Evolutionary conservation across 2,329 filamentous ascomycete genomes (phyloP), one percentile per base, ranked within the genome.

Genomic region (Trichoderma harzianum): DNA sequence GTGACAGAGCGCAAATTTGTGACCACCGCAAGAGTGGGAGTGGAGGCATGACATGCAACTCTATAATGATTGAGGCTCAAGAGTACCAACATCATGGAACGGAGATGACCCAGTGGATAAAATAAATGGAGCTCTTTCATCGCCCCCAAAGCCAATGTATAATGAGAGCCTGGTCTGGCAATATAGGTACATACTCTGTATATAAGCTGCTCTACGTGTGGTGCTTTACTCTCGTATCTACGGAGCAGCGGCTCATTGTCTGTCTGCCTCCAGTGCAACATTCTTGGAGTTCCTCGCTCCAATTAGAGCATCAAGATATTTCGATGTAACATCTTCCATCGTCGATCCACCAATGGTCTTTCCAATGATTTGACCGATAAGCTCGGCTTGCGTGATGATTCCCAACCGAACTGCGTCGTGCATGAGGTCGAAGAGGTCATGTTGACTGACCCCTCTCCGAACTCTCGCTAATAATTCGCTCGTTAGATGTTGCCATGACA

Each of bases 351-450:
- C 69, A 5, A 71, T 53, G 2, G 69, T 67, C 61, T 71, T 39
- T 16, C 61, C 51, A 14, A 71, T 62, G 61, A 67, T 34, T 32
- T 57, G 21, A 5, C 61, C 69, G 39, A 71, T 39, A n/a, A 71
- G 30, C 43, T 71, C 61, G 24, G 61, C 69, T 16, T 71, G 60
- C 7, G 60, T 55, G 51, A 71, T 71, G 18, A 71, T 67, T 30
- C 61, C 51, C 12, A 71, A 21, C 28, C 69, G 69, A 62, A 71
- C 51, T 3, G 61, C 39, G n/a, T 71, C 69, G 28, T 67, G 60
- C 61, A 71, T 65, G 30, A 71, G 62, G 34, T 60, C 69, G 32
- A 71, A 71, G 10, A 71, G 36, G 47, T 65, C 32, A 51, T 71
- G 61, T 39, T 71, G 69, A 12, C 30, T 51, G 16, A 71, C 47